Conservation (phyloP, 495 filamentous ascomycete species). For the Penicillium tannophilum region DNA sequence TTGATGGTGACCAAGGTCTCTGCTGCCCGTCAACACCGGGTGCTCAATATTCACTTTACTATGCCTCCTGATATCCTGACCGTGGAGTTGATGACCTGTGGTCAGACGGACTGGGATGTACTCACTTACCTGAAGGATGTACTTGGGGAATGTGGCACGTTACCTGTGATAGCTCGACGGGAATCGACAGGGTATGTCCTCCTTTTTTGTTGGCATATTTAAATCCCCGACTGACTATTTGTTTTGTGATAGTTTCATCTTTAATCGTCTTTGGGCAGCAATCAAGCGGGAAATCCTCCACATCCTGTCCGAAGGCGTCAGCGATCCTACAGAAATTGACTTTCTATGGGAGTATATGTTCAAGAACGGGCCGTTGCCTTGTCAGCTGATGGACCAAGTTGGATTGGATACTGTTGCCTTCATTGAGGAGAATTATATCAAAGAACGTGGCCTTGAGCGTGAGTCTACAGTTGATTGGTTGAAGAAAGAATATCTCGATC, state of each 20-base stretch:
- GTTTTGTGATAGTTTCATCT: conserved; percentile 42
- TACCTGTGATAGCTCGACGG: conserved; percentile 34
- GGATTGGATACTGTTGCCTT: conserved; percentile 38
- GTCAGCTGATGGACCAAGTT: conserved; percentile 35
- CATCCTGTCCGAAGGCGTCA: conserved; percentile 54
- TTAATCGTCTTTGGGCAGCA: conserved; percentile 61
- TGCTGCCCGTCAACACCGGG: conserved; percentile 10
- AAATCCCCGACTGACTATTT: neutral
- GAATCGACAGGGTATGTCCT: neutral
- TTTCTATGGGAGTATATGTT: conserved; percentile 38
- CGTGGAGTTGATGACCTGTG: conserved; percentile 60
- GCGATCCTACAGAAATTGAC: conserved; percentile 50
- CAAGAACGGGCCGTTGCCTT: conserved; percentile 26
- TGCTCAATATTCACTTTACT: conserved; percentile 54
- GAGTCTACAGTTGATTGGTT: conserved; percentile 36
- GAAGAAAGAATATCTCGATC: conserved; percentile 32
- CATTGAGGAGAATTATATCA: conserved; percentile 47
- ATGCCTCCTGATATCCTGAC: conserved; percentile 51
- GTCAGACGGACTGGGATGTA: conserved; percentile 46
- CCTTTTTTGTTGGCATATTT: neutral
- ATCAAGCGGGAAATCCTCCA: conserved; percentile 55
- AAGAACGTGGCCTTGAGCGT: conserved; percentile 31
- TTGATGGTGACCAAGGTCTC: conserved; percentile 24
- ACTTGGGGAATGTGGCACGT: conserved; percentile 44
- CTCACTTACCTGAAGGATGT: conserved; percentile 36